Base-by-base conservation (phyloP, 345 rosid genomes). In the Arabis hirsuta region DNA sequence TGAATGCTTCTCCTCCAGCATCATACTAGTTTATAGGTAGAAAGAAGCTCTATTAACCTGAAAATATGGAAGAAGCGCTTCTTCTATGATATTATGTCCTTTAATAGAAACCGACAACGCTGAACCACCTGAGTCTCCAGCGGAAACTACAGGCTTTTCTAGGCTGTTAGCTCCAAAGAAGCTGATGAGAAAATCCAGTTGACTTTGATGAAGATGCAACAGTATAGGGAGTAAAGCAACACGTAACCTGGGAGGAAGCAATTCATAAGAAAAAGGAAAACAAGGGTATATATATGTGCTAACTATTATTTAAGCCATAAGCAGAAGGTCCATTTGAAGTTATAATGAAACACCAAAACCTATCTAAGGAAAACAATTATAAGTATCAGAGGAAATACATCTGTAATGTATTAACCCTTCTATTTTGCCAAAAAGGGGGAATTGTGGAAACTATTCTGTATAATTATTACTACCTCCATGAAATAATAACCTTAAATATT, bases 21-120 rank as follows among this genome's bases (percentile, higher is more conserved):
- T n/a, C 47, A 53, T 52, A 29, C 55, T 59, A 58, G 53, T 62
- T 24, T 53, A 42, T 32, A 67, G 16, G 42, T 3, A 52, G 56
- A 61, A 60, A 34, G 24, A 63, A 64, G 13, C 42, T 76, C 41
- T 55, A 71, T 82, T 83, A 75, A 84, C 99, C 99, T 91, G 99
- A 76, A 95, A 88, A 85, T 83, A 95, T 42, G 99, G 99, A 70
- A 95, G 98, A 83, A 95, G 80, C 52, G 98, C 98, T 77, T 95
- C 99, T 39, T 80, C 88, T 54, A 80, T 85, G 80, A 86, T 77
- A 65, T 69, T 71, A 67, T 81, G 84, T 47, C 80, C 81, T 10
- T 70, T 62, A 75, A 73, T 50, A 67, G 69, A 71, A 14, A 62
- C 68, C 13, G 73, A 63, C 69, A 76, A 58, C 6, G 76, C 63